phyloP scores from a whole-genome alignment of 192 early-diverging fungal genomes.

The Backusella australiensis region DNA sequence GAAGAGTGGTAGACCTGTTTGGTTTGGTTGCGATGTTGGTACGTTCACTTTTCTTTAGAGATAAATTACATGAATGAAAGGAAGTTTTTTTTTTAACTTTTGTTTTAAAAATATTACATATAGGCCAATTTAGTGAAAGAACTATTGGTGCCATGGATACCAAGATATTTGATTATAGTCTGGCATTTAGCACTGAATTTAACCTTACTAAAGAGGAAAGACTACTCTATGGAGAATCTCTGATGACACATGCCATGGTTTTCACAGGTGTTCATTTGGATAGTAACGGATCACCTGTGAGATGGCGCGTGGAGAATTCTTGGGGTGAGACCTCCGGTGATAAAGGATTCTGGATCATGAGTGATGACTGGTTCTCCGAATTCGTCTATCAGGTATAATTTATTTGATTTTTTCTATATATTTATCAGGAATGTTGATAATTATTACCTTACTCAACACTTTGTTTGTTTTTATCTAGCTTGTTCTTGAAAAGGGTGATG shows the following conservation, averaged over 20 bases:
- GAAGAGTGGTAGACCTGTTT: constrained; percentile 64
- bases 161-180: constrained; percentile 60
- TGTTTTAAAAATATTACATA: not conserved
- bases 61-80: not conserved
- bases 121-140: constrained; percentile 54
- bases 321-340: constrained; percentile 50
- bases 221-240: constrained; percentile 66
- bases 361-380: constrained; percentile 74
- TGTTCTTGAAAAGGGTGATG: constrained; percentile 65
- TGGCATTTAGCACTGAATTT: constrained; percentile 63
- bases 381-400: constrained; percentile 63
- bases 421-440: not conserved
- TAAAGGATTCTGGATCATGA: constrained; percentile 76
- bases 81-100: not conserved
- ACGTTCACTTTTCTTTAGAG: not conserved
- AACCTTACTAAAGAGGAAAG: constrained; percentile 65
- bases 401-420: not conserved
- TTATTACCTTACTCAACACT: not conserved
- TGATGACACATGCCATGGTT: constrained; percentile 84
- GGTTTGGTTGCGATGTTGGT: constrained; percentile 78
- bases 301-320: constrained; percentile 78
- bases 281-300: constrained; percentile 58
- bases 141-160: constrained; percentile 62
- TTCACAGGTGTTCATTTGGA: constrained; percentile 74
- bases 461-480: constrained; percentile 40